Base-by-base conservation (phyloP, 1,284 basidiomycete genomes). In the Apiotrichum akiyoshidainum region DNA sequence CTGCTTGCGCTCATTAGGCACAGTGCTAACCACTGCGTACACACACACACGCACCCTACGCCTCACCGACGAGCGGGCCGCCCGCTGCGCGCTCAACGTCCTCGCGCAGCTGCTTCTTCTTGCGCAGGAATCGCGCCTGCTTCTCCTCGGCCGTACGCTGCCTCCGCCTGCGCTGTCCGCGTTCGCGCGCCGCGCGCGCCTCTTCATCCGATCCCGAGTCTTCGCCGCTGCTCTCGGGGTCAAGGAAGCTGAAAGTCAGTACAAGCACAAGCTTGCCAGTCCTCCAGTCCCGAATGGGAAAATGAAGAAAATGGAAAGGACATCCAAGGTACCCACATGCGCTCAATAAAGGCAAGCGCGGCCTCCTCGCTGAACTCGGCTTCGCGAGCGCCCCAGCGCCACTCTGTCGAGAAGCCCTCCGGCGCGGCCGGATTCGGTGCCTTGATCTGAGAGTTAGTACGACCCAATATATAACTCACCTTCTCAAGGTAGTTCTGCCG, bases 381-480 rank as follows among this genome's bases (percentile, higher is more conserved):
- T 53, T 78, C 75, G 42, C 75, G 65, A 48, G 66, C 62, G 17
- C 77, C 77, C 77, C 76, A 78, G 42, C 68, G 67, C 72, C 72
- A 74, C 52, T 76, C 72, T 47, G 63, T 60, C 4, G 52, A 55
- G 17, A 62, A 41, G 4, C 46, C 53, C 12, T 45, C 60, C 34
- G 49, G 47, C 14, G 22, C 39, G n/a, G 41, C 42, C 47, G 52
- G 50, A 33, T 49, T 34, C 19, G 37, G 52, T 35, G 46, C 44
- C 47, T 51, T 61, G 49, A 31, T n/a, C 58, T 63, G 48, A 14
- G 19, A 22, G 34, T 52, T 40, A 52, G 49, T 21, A 9, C 26
- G 19, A 31, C 19, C 5, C 3, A 44, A 5, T 17, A 3, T 14
- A 1, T 5, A 1, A 41, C 56, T 65, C 37, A 68, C 68, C 63